These are phyloP conservation scores for Primulina eburnea DNA, from an alignment of 257 asterid genomes.

Conservation along the genomic window DNA sequence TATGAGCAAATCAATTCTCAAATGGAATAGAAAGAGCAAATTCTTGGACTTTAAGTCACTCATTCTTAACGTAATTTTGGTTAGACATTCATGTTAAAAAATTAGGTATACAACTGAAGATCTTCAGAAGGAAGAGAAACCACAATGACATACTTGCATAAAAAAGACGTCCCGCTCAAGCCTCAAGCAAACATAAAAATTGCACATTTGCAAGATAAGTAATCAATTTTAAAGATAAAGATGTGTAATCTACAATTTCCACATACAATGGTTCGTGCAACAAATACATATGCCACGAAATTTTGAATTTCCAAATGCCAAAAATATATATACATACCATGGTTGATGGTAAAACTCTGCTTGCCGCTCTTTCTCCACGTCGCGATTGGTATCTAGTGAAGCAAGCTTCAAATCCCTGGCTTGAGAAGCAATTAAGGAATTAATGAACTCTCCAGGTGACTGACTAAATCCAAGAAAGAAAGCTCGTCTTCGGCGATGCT, in stretches of 20 bases:
- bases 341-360: slow-evolving; percentile 83
- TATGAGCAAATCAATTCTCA: not conserved
- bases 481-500: slow-evolving; percentile 58
- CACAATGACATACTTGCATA: not conserved
- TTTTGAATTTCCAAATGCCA: not conserved
- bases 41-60: not conserved
- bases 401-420: slow-evolving; percentile 76
- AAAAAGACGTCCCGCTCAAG: not conserved
- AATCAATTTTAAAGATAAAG: not conserved
- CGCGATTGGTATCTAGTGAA: slow-evolving; percentile 55
- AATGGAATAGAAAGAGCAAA: not conserved
- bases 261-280: not conserved
- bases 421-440: slow-evolving; percentile 76
- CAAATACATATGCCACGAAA: not conserved
- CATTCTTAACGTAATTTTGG: not conserved
- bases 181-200: slow-evolving; percentile 5
- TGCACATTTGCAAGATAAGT: not conserved
- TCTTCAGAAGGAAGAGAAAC: not conserved
- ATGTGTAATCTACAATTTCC: not conserved
- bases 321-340: slow-evolving; percentile 39
- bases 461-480: slow-evolving; percentile 91
- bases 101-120: not conserved
- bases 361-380: slow-evolving; percentile 61
- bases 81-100: not conserved
- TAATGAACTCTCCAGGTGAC: slow-evolving; percentile 85